Evolutionary conservation across 2,329 filamentous ascomycete genomes (phyloP), one percentile per base, ranked within the genome.

Genomic region (Aspergillus pseudoviridinutans): DNA sequence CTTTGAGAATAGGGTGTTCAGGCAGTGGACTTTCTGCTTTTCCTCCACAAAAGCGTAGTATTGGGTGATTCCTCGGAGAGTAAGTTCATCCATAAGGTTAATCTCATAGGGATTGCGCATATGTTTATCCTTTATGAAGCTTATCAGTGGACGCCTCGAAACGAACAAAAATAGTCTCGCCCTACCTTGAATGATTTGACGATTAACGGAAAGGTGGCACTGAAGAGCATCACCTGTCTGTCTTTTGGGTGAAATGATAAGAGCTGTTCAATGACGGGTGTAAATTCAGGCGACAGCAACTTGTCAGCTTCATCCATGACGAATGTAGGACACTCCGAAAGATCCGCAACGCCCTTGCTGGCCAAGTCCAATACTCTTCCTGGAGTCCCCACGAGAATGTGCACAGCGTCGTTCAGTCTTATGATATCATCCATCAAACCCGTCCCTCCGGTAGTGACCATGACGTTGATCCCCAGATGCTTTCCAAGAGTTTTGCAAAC

Each of bases 231-330:
- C 70, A 99, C 92, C 78, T 99, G 94, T 58, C 94, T 89, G 72
- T 99, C 93, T 76, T 94, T 96, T 62, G 94, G 93, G 74, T 97
- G 93, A 78, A 96, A 97, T 63, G 90, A 89, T 51, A 99, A 83
- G 24, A 99, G 83, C 74, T 99, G 92, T 77, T 99, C 95, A 65
- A 99, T 96, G 62, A 96, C 92, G 27, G 93, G 92, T 6, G 94
- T 99, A 73, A 99, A 99, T 74, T 99, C 94, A 58, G 91, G 86
- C 6, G 94, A 99, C 52, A 99, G 84, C 60, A 99, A 87, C 81
- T 99, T 99, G 78, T 99, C 94, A 55, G 94, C 94, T 76, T 99
- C 94, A 71, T 99, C 94, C 94, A 99, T 99, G 78, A 99, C 91
- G 74, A 99, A 99, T 71, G 95, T 97, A 68, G 92, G 89, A 74